Evolutionary conservation across 208 protist genomes (phyloP).

Genomic region (Acanthamoeba healyi): DNA sequence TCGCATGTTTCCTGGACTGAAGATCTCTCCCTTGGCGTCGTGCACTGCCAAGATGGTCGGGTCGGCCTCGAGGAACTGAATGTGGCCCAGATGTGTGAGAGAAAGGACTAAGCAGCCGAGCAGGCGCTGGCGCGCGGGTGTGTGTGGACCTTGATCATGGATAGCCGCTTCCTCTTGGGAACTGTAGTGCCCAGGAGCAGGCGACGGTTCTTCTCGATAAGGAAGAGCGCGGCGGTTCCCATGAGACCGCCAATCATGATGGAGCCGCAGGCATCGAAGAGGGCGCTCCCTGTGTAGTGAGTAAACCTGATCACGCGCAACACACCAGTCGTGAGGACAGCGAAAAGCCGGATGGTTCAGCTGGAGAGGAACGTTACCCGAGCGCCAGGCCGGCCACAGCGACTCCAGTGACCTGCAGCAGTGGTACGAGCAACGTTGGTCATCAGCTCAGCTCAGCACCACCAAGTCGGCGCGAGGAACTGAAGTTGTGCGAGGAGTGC

Average conservation of each 20-base stretch:
- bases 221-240: constrained; percentile 52
- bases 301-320: not conserved
- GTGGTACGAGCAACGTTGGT: no score
- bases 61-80: constrained; percentile 45
- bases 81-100: not conserved
- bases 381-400: constrained; percentile 17
- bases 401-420: constrained; percentile 28
- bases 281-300: constrained; percentile 24
- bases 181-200: constrained; percentile 40
- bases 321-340: no score
- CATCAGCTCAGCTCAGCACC: no score
- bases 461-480: not conserved
- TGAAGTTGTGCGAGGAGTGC: not conserved
- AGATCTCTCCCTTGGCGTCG: constrained; percentile 52
- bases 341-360: no score
- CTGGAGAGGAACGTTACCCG: not conserved
- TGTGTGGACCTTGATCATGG: constrained; percentile 36
- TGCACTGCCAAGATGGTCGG: constrained; percentile 14
- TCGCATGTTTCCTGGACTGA: constrained; percentile 54
- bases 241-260: constrained; percentile 50
- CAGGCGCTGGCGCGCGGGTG: not conserved
- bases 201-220: constrained; percentile 59
- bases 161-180: not conserved
- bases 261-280: constrained; percentile 46
- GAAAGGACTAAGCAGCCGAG: not conserved